A percentile compares a stretch with the other conserved stretches of the same genome.
These are phyloP conservation scores for Naumovozyma dairenensis DNA, from an alignment of 805 yeast species.

Conservation along the genomic window DNA sequence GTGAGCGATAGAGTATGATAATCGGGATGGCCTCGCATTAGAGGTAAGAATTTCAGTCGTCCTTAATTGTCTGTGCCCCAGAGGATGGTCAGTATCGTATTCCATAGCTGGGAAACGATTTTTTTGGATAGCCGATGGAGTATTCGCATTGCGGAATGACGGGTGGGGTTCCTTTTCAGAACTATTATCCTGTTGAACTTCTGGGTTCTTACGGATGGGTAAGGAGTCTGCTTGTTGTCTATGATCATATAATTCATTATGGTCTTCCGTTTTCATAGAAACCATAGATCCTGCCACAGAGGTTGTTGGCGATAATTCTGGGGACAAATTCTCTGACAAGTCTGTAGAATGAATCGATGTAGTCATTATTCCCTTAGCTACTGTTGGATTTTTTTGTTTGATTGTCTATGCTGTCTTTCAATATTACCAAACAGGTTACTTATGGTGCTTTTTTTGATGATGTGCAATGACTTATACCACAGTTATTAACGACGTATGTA, in stretches of 20 bases:
- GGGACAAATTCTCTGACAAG: background rate
- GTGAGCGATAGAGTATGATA: slow-evolving; percentile 35
- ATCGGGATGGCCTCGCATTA: slow-evolving; percentile 14
- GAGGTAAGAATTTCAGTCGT: slow-evolving; percentile 2
- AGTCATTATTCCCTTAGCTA: too few relatives aligned
- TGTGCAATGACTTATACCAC: too few relatives aligned
- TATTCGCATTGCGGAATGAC: background rate
- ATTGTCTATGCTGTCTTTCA: too few relatives aligned
- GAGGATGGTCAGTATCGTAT: background rate
- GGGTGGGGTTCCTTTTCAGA: background rate
- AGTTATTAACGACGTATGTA: too few relatives aligned
- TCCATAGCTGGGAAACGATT: background rate
- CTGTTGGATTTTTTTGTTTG: too few relatives aligned
- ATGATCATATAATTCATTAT: slow-evolving; percentile 37
- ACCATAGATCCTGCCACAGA: slow-evolving; percentile 24
- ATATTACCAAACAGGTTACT: too few relatives aligned
- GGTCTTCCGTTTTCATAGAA: slow-evolving; percentile 33
- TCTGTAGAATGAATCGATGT: background rate
- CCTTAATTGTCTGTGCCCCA: background rate
- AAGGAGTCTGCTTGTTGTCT: slow-evolving; percentile 38
- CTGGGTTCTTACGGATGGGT: slow-evolving; percentile 26
- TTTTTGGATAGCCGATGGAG: background rate
- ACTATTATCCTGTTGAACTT: background rate
- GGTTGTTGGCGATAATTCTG: slow-evolving; percentile 16
- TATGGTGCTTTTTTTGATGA: too few relatives aligned